Evolutionary conservation across 345 rosid species (phyloP).

Genomic region (Gossypium sturtianum): DNA sequence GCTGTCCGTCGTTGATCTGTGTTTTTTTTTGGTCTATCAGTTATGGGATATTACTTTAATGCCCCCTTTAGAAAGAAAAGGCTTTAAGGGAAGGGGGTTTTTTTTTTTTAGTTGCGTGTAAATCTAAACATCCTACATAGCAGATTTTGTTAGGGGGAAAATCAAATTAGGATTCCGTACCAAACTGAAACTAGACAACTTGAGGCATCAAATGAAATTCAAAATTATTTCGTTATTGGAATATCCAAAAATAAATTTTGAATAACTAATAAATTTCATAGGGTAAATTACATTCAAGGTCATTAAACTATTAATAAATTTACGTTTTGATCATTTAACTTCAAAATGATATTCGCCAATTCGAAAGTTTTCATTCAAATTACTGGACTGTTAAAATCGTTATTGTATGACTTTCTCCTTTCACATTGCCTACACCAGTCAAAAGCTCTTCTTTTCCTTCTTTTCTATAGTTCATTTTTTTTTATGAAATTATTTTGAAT

Average conservation of each 20-base stretch:
- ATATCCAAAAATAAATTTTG: not conserved
- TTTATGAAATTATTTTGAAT: too few relatives aligned
- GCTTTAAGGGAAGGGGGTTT: not conserved
- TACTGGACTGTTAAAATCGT: accelerated
- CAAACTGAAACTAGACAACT: not conserved
- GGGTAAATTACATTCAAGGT: accelerated
- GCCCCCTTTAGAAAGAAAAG: not conserved
- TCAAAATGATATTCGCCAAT: accelerated
- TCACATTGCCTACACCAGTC: too few relatives aligned
- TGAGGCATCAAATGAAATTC: not conserved
- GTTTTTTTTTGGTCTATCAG: not conserved
- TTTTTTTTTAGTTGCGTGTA: not conserved
- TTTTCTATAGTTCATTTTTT: too few relatives aligned
- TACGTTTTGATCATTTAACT: too few relatives aligned
- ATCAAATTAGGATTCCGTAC: not conserved
- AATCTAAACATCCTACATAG: not conserved
- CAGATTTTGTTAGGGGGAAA: not conserved
- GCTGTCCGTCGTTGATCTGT: not conserved
- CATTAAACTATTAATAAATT: too few relatives aligned
- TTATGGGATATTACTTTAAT: not conserved
- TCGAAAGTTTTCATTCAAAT: too few relatives aligned
- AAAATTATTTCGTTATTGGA: not conserved
- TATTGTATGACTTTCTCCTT: too few relatives aligned
- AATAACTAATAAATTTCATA: too few relatives aligned
- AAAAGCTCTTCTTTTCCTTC: too few relatives aligned